Evolutionary conservation across 208 protist species (phyloP).

Genomic region (Leishmania turanica): DNA sequence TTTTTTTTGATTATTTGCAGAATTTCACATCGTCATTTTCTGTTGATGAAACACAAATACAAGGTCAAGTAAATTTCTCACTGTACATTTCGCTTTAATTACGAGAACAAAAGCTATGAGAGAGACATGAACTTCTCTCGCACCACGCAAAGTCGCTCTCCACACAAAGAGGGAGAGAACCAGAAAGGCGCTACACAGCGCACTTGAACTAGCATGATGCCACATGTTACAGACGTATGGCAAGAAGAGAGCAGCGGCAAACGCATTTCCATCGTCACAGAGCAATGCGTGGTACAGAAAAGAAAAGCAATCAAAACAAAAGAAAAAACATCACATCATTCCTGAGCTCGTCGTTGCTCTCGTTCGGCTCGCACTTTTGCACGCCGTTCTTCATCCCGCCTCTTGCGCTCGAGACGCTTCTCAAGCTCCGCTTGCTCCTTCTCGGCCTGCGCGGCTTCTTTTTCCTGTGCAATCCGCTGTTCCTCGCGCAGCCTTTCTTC

Average conservation of each 20-base stretch:
- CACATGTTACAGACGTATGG: too few species aligned
- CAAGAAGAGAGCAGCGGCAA: slow-evolving; percentile 5
- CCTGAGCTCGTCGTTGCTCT: slow-evolving; percentile 27
- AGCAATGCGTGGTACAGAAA: slow-evolving; percentile 5
- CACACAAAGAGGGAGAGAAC: neutral
- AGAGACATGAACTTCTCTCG: neutral
- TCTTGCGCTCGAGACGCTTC: slow-evolving; percentile 59
- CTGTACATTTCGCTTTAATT: neutral
- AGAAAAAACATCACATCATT: neutral
- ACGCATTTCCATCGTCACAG: neutral
- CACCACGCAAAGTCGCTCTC: neutral
- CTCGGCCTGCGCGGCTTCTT: slow-evolving; percentile 27
- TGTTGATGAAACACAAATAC: neutral
- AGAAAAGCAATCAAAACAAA: neutral
- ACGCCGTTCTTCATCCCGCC: slow-evolving; percentile 52
- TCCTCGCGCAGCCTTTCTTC: slow-evolving; percentile 35
- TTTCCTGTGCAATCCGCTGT: slow-evolving; percentile 32
- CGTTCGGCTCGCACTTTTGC: slow-evolving; percentile 34
- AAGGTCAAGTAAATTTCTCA: neutral
- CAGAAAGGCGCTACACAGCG: neutral
- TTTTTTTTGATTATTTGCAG: neutral
- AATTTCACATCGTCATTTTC: neutral
- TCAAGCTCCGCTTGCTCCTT: slow-evolving; percentile 54
- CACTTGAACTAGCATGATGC: neutral
- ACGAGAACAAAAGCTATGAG: neutral